Conservation (phyloP, 129 eudicot genomes). For the Ambrosia artemisiifolia region DNA sequence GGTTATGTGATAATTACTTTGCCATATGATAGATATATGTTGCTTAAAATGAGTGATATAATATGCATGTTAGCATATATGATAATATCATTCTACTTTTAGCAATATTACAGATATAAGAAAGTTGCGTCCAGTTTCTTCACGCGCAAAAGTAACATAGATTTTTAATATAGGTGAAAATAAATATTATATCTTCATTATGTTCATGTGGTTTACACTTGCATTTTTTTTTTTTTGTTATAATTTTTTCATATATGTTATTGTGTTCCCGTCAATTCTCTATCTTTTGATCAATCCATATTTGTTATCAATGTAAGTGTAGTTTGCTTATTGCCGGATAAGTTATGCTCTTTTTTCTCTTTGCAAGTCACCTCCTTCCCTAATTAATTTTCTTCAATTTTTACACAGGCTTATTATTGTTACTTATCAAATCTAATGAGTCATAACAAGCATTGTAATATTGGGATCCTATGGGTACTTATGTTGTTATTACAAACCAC, state of each 20-base stretch:
- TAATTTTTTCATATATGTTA: no score
- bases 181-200: no score
- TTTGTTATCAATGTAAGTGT: no score
- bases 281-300: no score
- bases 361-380: no score
- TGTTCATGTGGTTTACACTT: no score
- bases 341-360: no score
- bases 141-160: no score
- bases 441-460: not conserved
- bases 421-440: not conserved
- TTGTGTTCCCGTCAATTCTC: no score
- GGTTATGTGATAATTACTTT: not conserved
- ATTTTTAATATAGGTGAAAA: no score
- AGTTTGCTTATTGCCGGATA: no score
- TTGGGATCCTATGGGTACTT: not conserved
- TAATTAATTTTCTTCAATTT: not conserved
- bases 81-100: not conserved
- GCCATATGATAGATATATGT: constrained; percentile 16
- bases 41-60: not conserved
- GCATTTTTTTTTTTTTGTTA: no score
- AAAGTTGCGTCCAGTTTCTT: constrained; percentile 7
- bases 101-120: not conserved
- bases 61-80: not conserved
- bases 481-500: not conserved
- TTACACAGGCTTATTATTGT: not conserved